These are phyloP conservation scores for Candida mattraensis DNA, from an alignment of 805 yeast species.

Conservation along the genomic window DNA sequence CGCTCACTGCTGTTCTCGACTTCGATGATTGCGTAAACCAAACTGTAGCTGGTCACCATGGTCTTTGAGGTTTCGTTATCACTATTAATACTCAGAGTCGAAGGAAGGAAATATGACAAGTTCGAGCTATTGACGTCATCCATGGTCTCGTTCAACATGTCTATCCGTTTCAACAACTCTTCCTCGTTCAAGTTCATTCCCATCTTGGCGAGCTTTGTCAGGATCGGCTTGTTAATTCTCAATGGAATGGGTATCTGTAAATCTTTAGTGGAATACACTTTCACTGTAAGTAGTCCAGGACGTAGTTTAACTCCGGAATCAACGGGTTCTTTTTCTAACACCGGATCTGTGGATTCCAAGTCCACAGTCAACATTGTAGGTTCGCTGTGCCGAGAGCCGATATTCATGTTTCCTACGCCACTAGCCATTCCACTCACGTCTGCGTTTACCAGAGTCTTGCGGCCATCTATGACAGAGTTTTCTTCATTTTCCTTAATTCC, in stretches of 20 bases:
- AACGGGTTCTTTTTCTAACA: conserved; percentile 25
- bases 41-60: conserved; percentile 42
- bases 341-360: conserved; percentile 35
- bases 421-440: conserved; percentile 15
- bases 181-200: conserved; percentile 41
- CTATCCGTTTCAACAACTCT: conserved; percentile 34
- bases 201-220: conserved; percentile 65
- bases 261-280: conserved; percentile 68
- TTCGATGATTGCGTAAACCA: conserved; percentile 85
- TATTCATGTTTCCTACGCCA: conserved; percentile 14
- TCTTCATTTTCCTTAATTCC: conserved; percentile 15
- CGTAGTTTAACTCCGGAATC: conserved; percentile 21
- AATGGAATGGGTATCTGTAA: conserved; percentile 70
- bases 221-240: conserved; percentile 59
- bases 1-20: conserved; percentile 92
- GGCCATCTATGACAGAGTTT: conserved; percentile 16
- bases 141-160: conserved; percentile 28
- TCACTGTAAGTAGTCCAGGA: conserved; percentile 78
- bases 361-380: conserved; percentile 27
- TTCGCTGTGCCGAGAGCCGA: conserved; percentile 10
- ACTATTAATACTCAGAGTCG: conserved; percentile 35
- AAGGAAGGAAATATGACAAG: conserved; percentile 43
- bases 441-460: conserved; percentile 24
- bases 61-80: conserved; percentile 56
- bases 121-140: conserved; percentile 29